Base-by-base conservation (phyloP, 2,329 filamentous ascomycete genomes). In the Aspergillus thermomutatus region DNA sequence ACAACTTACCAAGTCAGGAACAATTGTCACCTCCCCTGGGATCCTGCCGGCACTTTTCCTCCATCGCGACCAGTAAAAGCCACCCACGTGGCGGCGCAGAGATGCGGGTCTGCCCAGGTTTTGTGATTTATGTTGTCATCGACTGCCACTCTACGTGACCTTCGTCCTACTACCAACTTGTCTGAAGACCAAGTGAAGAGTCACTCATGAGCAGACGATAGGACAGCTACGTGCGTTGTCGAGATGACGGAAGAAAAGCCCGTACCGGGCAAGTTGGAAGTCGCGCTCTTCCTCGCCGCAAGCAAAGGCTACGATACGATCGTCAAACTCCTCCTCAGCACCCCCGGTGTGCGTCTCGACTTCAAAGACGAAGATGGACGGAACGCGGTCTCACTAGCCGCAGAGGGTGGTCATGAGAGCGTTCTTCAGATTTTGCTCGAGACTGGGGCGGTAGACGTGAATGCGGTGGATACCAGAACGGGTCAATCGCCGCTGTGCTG, bases 251-350 rank as follows among this genome's bases (percentile, higher is more conserved):
- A 46, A 14, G 43, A 46, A 23, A 46, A 46, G 43, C 4, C 11
- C 23, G 14, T 14, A 11, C 43, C 43, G 23, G 60, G 61, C 54
- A 65, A 65, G 49, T 37, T 66, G 31, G 64, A 66, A 50, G 54
- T 66, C 25, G 64, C 64, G 6, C 61, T 66, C 9, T 66, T 66
- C 45, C 53, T 66, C 9, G 64, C 64, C 48, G 60, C 60, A 17
- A 65, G 58, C 25, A 56, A 66, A 53, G 64, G 64, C 43, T 66
- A 65, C 49, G 64, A 66, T 37, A 61, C 64, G n/a, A 64, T 66
- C 27, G 64, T 66, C 27, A 56, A 59, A 46, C 57, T 64, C 11
- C 53, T 65, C 17, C 50, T 66, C n/a, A 55, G 50, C 26, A 66
- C 63, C 0, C 63, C 64, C 6, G 61, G 62, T 9, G 59, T 66